phyloP scores from a whole-genome alignment of 768 basidiomycete species.

The Artomyces pyxidatus region DNA sequence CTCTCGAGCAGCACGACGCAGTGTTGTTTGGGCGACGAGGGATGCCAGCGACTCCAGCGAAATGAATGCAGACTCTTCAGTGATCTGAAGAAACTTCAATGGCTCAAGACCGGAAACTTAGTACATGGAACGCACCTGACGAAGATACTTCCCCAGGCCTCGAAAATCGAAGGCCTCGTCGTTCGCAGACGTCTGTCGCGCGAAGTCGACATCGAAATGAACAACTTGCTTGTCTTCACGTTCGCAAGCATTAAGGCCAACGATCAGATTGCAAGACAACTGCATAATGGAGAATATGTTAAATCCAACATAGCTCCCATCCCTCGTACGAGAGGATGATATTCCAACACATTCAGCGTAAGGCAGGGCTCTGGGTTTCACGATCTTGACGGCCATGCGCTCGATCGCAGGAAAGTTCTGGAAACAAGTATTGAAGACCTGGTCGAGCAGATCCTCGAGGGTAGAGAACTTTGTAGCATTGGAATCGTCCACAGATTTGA shows the following conservation, averaged over 20 bases:
- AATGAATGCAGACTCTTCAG: slow-evolving; percentile 39
- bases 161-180: slow-evolving; percentile 34
- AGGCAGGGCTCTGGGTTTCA: slow-evolving; percentile 43
- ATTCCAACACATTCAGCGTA: slow-evolving; percentile 40
- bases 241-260: slow-evolving; percentile 66
- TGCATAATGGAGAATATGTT: slow-evolving; percentile 25
- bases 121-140: slow-evolving; percentile 26
- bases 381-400: slow-evolving; percentile 35
- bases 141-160: slow-evolving; percentile 27
- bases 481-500: slow-evolving; percentile 18
- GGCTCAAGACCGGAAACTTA: neutral
- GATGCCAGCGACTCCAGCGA: slow-evolving; percentile 71
- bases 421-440: slow-evolving; percentile 33
- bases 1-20: slow-evolving; percentile 23
- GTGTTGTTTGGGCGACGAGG: slow-evolving; percentile 38
- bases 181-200: slow-evolving; percentile 8
- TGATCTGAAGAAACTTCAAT: slow-evolving; percentile 29
- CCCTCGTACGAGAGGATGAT: slow-evolving; percentile 26
- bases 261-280: slow-evolving; percentile 44
- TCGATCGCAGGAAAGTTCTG: slow-evolving; percentile 24
- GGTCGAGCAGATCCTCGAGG: slow-evolving; percentile 39
- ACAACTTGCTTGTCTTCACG: slow-evolving; percentile 56
- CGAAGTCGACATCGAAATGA: slow-evolving; percentile 39
- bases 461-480: slow-evolving; percentile 25
- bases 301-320: slow-evolving; percentile 9